Percentiles rank a stretch among this genome's conserved stretches.
phyloP scores from a whole-genome alignment of 2,329 filamentous ascomycete genomes.

The Thelonectria rubi region DNA sequence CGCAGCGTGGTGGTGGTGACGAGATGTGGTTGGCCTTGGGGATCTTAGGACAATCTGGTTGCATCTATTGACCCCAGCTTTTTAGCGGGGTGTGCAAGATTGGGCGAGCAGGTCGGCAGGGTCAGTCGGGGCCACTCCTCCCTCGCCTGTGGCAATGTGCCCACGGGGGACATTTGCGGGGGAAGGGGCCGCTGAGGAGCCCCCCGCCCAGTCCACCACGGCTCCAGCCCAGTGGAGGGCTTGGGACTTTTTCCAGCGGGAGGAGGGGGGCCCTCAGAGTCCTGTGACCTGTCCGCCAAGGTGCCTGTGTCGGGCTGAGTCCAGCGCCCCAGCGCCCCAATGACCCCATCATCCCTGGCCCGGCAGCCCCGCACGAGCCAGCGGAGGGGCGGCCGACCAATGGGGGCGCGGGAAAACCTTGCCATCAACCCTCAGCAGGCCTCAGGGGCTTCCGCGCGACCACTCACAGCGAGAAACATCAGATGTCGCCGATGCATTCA shows the following conservation, averaged over 20 bases:
- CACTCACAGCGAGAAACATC: conserved; percentile 16
- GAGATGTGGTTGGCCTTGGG: conserved; percentile 18
- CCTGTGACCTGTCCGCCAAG: conserved; percentile 9
- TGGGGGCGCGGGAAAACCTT: conserved; percentile 6
- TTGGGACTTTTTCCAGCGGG: background rate
- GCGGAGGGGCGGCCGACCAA: conserved; percentile 8
- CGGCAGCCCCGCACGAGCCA: conserved; percentile 22
- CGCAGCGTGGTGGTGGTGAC: background rate
- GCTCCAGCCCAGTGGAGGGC: conserved; percentile 13
- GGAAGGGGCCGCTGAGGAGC: conserved; percentile 10
- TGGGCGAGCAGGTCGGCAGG: conserved; percentile 3
- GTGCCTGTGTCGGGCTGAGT: conserved; percentile 32
- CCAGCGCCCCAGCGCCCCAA: conserved; percentile 19
- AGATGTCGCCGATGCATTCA: conserved; percentile 16
- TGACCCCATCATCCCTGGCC: conserved; percentile 2
- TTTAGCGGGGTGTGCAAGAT: conserved; percentile 4
- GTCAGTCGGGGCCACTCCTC: conserved; percentile 11
- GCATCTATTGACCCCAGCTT: conserved; percentile 22
- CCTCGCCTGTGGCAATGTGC: background rate
- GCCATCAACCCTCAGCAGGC: conserved; percentile 3
- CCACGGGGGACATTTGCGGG: conserved; percentile 10
- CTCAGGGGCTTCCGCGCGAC: background rate
- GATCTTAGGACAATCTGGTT: conserved; percentile 23
- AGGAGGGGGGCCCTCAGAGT: background rate
- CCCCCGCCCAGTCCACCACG: conserved; percentile 7